These are phyloP conservation scores for Neurospora sp. DNA, from an alignment of 495 filamentous ascomycete genomes.

Conservation along the genomic window DNA sequence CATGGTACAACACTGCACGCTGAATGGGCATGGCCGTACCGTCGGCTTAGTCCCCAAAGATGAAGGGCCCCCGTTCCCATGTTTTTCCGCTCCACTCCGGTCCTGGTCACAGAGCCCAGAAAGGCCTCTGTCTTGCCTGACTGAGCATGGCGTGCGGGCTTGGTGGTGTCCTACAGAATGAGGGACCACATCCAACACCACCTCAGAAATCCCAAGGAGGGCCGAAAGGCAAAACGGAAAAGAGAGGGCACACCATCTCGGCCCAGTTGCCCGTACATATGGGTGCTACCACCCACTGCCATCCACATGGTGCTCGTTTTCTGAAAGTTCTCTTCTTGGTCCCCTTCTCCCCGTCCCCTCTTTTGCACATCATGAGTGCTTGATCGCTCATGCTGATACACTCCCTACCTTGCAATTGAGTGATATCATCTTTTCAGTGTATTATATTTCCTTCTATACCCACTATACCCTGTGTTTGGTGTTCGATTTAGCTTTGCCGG, in stretches of 20 bases:
- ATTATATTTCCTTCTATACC: not conserved
- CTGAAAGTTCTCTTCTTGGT: not conserved
- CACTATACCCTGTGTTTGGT: not conserved
- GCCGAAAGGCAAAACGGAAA: slow-evolving; percentile 1
- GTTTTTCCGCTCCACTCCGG: slow-evolving; percentile 3
- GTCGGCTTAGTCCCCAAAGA: slow-evolving; percentile 1
- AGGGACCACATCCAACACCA: not conserved
- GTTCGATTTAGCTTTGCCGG: not conserved
- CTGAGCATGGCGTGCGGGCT: not conserved
- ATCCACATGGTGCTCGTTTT: not conserved
- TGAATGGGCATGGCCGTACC: slow-evolving; percentile 4
- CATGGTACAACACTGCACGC: slow-evolving; percentile 4
- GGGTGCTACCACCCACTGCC: slow-evolving; percentile 4
- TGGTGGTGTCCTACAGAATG: slow-evolving; percentile 1
- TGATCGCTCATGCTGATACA: not conserved
- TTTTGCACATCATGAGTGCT: not conserved
- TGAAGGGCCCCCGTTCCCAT: slow-evolving; percentile 9
- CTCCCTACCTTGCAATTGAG: not conserved
- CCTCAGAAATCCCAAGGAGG: not conserved
- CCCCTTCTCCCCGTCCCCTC: not conserved
- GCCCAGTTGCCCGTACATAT: slow-evolving; percentile 12
- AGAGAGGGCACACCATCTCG: slow-evolving; percentile 4
- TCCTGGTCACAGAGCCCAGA: not conserved
- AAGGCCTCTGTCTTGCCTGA: slow-evolving; percentile 3
- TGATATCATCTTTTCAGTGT: not conserved